Conservation (phyloP, 352 stramenopile genomes). For the Aphanomyces astaci region DNA sequence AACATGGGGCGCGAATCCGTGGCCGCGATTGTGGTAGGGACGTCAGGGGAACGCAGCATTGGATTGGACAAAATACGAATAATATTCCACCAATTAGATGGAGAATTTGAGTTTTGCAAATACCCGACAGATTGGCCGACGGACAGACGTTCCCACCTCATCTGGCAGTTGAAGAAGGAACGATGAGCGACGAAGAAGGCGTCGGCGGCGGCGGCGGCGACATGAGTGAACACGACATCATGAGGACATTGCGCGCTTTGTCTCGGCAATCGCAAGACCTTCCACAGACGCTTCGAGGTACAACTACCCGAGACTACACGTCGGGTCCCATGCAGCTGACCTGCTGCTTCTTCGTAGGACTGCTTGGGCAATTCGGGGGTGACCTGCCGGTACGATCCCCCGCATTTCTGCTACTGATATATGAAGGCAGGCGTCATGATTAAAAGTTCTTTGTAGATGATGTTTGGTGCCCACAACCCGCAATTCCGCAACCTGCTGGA, state of each 20-base stretch:
- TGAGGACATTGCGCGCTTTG: slow-evolving; percentile 5
- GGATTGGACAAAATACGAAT: slow-evolving; percentile 4
- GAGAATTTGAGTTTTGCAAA: background rate
- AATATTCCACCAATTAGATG: too few relatives aligned
- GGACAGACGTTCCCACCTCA: background rate
- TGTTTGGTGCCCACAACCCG: slow-evolving; percentile 4
- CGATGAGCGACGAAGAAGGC: too few relatives aligned
- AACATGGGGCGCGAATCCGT: too few relatives aligned
- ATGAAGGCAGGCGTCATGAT: background rate
- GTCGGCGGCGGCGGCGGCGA: slow-evolving; percentile 4
- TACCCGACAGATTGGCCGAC: background rate
- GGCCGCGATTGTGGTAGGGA: too few relatives aligned
- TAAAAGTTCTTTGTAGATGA: background rate
- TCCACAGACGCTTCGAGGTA: slow-evolving; percentile 14
- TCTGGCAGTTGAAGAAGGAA: background rate
- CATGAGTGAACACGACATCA: slow-evolving; percentile 6
- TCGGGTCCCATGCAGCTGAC: background rate
- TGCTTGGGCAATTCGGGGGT: slow-evolving; percentile 35
- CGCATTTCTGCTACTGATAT: background rate
- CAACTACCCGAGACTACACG: background rate
- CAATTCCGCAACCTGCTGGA: slow-evolving; percentile 9
- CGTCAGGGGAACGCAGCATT: too few relatives aligned
- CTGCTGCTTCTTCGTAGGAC: slow-evolving; percentile 26
- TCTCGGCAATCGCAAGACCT: slow-evolving; percentile 8
- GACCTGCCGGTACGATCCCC: slow-evolving; percentile 28